Percentiles rank a stretch among this genome's conserved stretches.
These are phyloP conservation scores for Plasmodium berghei DNA, from an alignment of 169 alveolate species.

Conservation along the genomic window DNA sequence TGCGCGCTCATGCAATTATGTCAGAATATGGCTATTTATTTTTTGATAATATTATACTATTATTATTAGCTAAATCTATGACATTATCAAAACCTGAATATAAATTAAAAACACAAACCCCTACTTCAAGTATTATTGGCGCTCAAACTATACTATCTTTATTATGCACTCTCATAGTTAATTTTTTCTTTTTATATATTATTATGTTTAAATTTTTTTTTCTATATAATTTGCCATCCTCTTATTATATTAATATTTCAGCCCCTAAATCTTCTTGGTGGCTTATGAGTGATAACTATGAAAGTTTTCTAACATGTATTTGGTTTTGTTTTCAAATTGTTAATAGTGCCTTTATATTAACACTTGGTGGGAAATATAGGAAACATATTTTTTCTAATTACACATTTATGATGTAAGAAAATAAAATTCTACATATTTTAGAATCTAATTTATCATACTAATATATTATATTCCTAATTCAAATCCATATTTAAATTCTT, in stretches of 20 bases:
- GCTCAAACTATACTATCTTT: slow-evolving; percentile 88
- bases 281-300: slow-evolving; percentile 91
- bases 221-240: slow-evolving; percentile 79
- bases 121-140: slow-evolving; percentile 90
- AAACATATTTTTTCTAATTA: slow-evolving; percentile 84
- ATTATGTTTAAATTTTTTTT: slow-evolving; percentile 76
- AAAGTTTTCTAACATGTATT: slow-evolving; percentile 87
- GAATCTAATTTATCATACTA: neutral
- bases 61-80: slow-evolving; percentile 87
- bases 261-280: slow-evolving; percentile 90
- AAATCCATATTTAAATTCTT: neutral
- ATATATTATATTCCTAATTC: neutral
- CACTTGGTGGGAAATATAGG: slow-evolving; percentile 90
- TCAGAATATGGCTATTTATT: slow-evolving; percentile 90
- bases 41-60: slow-evolving; percentile 84
- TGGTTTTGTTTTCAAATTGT: slow-evolving; percentile 90
- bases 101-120: slow-evolving; percentile 86
- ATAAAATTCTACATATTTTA: neutral
- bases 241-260: slow-evolving; percentile 78
- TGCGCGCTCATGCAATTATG: slow-evolving; percentile 86
- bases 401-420: slow-evolving; percentile 83
- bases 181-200: slow-evolving; percentile 73
- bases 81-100: slow-evolving; percentile 85
- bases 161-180: slow-evolving; percentile 82
- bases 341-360: slow-evolving; percentile 88